phyloP scores from a whole-genome alignment of 805 yeast species.

The Saccharomycopsis javanensis region DNA sequence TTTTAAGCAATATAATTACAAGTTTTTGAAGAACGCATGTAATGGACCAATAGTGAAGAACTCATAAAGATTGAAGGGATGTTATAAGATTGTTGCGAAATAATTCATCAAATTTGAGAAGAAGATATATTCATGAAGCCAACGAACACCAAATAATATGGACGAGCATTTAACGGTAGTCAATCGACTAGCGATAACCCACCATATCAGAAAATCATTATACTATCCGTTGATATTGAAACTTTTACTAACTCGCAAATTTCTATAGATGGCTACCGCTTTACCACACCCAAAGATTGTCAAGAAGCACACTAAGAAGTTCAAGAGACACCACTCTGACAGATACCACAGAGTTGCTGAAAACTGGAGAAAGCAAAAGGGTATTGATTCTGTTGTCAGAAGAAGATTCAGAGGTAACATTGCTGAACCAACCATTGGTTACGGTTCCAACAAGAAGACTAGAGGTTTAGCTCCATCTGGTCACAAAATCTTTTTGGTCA shows the following conservation, averaged over 20 bases:
- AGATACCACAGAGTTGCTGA: slow-evolving; percentile 97
- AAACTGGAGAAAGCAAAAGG: slow-evolving; percentile 99
- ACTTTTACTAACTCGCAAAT: slow-evolving; percentile 8
- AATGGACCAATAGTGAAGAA: no score
- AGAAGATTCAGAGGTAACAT: slow-evolving; percentile 99
- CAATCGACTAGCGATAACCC: background rate
- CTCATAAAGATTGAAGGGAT: no score
- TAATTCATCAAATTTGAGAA: no score
- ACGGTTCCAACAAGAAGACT: slow-evolving; percentile 99
- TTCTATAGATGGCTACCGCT: slow-evolving; percentile 74
- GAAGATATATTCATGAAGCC: no score
- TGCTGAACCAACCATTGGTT: slow-evolving; percentile 99
- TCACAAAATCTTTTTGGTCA: slow-evolving; percentile 92
- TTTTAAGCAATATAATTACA: no score
- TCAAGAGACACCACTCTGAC: slow-evolving; percentile 99
- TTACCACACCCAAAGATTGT: slow-evolving; percentile 98
- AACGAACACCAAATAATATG: no score
- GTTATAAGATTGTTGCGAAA: no score
- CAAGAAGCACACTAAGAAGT: slow-evolving; percentile 97
- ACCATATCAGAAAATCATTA: background rate
- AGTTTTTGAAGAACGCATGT: no score
- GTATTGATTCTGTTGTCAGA: slow-evolving; percentile 99
- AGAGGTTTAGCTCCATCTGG: slow-evolving; percentile 94
- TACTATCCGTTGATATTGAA: background rate
- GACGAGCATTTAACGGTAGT: no score